These are phyloP conservation scores for Populus nigra DNA, from an alignment of 345 rosid species.

Conservation along the genomic window DNA sequence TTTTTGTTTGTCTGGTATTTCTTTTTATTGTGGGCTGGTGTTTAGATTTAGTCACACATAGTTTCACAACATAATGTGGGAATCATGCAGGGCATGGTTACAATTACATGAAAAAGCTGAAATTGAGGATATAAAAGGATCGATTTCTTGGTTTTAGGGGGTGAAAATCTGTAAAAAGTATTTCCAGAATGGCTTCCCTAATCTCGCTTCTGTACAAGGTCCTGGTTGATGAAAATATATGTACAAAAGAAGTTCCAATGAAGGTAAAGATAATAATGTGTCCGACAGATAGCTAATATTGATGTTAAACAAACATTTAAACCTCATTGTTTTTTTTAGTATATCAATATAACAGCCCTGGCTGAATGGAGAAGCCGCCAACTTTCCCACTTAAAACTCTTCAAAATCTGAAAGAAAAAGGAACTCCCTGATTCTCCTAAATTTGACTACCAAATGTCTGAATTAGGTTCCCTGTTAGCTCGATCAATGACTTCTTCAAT, in stretches of 20 bases:
- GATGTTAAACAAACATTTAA: background rate
- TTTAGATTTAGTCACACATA: no score
- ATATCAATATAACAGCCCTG: background rate
- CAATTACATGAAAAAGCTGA: background rate
- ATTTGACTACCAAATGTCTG: background rate
- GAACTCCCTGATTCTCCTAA: background rate
- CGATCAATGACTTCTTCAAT: conserved; percentile 35
- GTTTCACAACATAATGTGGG: no score
- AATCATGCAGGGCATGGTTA: no score
- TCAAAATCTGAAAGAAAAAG: background rate
- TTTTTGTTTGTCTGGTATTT: background rate
- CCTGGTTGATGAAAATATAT: background rate
- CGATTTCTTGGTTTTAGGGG: background rate
- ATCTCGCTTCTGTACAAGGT: conserved; percentile 2
- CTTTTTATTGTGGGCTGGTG: no score
- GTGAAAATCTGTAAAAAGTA: background rate
- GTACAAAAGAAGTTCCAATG: background rate
- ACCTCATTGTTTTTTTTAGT: background rate
- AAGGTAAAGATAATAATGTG: background rate
- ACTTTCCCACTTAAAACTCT: conserved; percentile 3
- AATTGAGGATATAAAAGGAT: background rate
- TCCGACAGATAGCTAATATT: background rate
- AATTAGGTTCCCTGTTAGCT: conserved; percentile 18
- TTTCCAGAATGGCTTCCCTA: background rate
- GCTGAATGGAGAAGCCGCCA: background rate